A percentile compares a stretch with the other conserved stretches of the same genome.
phyloP scores from a whole-genome alignment of 257 asterid genomes.

The Scutellaria minor region DNA sequence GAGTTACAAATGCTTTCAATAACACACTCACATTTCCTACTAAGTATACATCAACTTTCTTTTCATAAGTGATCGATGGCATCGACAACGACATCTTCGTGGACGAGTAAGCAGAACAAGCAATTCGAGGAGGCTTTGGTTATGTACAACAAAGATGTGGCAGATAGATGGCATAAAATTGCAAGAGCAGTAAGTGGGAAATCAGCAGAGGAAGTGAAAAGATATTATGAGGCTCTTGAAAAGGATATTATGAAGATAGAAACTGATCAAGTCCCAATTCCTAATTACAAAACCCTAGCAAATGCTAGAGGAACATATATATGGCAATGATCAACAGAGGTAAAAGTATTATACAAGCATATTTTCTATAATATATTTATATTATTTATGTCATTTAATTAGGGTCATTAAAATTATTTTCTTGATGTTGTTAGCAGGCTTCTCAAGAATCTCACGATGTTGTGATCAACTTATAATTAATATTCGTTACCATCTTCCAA shows the following conservation, averaged over 20 bases:
- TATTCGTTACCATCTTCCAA: no score
- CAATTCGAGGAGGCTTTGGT: conserved; percentile 49
- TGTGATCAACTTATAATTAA: no score
- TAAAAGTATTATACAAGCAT: no score
- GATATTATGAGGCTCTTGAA: conserved; percentile 44
- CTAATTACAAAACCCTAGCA: conserved; percentile 31
- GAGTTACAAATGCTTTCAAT: conserved; percentile 29
- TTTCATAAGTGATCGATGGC: conserved; percentile 10
- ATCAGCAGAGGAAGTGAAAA: conserved; percentile 43
- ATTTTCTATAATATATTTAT: no score
- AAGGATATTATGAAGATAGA: conserved; percentile 44
- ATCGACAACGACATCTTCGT: conserved; percentile 35
- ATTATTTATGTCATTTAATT: no score
- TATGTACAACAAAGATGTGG: conserved; percentile 35
- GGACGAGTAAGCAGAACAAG: conserved; percentile 49
- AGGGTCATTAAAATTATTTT: no score
- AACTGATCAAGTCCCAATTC: conserved; percentile 44
- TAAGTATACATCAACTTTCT: neutral
- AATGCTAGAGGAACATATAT: conserved; percentile 16
- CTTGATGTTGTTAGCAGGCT: no score
- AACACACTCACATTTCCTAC: conserved; percentile 21
- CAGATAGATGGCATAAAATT: conserved; percentile 48
- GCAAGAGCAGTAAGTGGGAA: conserved; percentile 42
- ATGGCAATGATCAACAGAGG: no score
- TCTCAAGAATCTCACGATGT: no score